These are phyloP conservation scores for Ophiocordyceps camponoti-leonardi DNA, from an alignment of 2,329 filamentous ascomycete species.

Conservation along the genomic window DNA sequence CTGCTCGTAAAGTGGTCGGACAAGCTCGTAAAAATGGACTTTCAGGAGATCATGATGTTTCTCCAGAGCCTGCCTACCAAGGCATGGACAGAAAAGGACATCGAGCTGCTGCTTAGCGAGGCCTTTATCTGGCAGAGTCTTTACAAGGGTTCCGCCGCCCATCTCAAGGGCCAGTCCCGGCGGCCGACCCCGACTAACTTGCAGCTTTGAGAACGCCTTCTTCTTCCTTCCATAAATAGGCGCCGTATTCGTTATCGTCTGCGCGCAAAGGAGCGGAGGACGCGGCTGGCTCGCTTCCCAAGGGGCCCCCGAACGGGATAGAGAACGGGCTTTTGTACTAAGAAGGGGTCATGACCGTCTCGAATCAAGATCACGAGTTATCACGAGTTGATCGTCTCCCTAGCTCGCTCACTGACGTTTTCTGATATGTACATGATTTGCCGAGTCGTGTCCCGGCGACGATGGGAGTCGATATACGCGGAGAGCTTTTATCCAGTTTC, in stretches of 20 bases:
- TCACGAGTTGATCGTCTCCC: not conserved
- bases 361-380: not conserved
- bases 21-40: conserved; percentile 91
- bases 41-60: conserved; percentile 99
- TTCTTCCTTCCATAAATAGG: too few species aligned
- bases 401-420: not conserved
- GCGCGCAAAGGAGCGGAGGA: too few species aligned
- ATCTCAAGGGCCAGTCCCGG: conserved; percentile 44
- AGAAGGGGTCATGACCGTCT: not conserved
- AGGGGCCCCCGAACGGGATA: too few species aligned
- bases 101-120: conserved; percentile 86
- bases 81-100: conserved; percentile 94
- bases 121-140: conserved; percentile 98
- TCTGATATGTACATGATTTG: not conserved
- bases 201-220: conserved; percentile 12
- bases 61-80: conserved; percentile 84
- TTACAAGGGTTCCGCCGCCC: conserved; percentile 85
- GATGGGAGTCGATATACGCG: not conserved
- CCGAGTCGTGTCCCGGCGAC: not conserved
- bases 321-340: too few species aligned
- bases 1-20: conserved; percentile 98
- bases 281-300: too few species aligned
- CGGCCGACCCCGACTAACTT: conserved; percentile 18
- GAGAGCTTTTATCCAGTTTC: not conserved
- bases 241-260: too few species aligned